These are phyloP conservation scores for Aspergillus conjunctus DNA, from an alignment of 495 filamentous ascomycete genomes.

Conservation along the genomic window DNA sequence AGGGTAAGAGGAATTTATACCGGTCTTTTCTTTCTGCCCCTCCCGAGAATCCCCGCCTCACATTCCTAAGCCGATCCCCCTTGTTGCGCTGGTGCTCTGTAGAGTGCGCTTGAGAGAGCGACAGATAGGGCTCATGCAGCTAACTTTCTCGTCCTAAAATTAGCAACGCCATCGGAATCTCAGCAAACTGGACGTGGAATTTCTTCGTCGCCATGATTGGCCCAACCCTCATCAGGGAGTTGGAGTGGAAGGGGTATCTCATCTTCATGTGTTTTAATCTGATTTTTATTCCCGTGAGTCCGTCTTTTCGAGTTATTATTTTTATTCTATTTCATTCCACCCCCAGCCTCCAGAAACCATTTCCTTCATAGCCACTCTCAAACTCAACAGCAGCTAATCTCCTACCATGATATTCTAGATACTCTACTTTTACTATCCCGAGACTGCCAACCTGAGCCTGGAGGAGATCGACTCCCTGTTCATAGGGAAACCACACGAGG, in stretches of 20 bases:
- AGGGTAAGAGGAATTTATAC: constrained; percentile 29
- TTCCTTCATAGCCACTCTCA: background rate
- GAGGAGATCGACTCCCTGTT: constrained; percentile 42
- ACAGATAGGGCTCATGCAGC: constrained; percentile 6
- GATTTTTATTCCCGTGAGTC: constrained; percentile 40
- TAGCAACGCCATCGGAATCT: constrained; percentile 37
- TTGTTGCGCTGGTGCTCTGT: background rate
- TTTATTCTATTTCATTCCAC: background rate
- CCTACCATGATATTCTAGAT: constrained; percentile 22
- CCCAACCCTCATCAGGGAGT: constrained; percentile 51
- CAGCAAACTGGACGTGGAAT: constrained; percentile 50
- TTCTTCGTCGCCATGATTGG: constrained; percentile 64
- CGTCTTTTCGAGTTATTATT: background rate
- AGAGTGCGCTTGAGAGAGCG: background rate
- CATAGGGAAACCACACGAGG: constrained; percentile 20
- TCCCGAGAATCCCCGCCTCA: background rate
- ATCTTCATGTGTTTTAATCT: constrained; percentile 62
- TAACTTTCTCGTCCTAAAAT: background rate
- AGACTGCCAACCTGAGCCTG: constrained; percentile 48
- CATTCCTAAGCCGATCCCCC: constrained; percentile 14
- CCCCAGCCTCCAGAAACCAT: background rate
- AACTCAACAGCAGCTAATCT: background rate
- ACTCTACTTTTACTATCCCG: constrained; percentile 48
- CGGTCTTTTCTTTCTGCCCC: no score
- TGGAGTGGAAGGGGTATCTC: constrained; percentile 61